A percentile compares a stretch with the other conserved stretches of the same genome.
These are phyloP conservation scores for Medicago truncatula DNA, from an alignment of 306 rosid species.

Conservation along the genomic window DNA sequence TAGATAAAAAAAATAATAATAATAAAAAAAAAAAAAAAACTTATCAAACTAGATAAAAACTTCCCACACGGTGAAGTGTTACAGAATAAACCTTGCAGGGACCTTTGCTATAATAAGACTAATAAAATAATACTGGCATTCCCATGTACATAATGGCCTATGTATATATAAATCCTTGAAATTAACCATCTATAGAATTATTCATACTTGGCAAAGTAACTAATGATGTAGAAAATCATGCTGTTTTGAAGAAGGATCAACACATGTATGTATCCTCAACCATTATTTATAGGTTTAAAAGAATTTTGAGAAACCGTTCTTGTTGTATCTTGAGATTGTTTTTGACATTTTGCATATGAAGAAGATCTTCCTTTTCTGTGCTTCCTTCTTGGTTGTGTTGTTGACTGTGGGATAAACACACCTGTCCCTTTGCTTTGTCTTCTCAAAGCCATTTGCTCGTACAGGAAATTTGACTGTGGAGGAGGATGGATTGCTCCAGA, in stretches of 20 bases:
- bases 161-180: background rate
- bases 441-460: slow-evolving; percentile 48
- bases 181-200: slow-evolving; percentile 35
- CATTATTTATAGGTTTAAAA: slow-evolving; percentile 52
- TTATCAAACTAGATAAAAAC: slow-evolving; percentile 39
- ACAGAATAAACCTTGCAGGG: slow-evolving; percentile 4
- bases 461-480: slow-evolving; percentile 38
- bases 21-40: too few relatives aligned
- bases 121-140: slow-evolving; percentile 27
- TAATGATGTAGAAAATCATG: slow-evolving; percentile 34
- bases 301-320: slow-evolving; percentile 51
- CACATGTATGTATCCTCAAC: background rate
- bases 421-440: slow-evolving; percentile 89
- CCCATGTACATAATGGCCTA: slow-evolving; percentile 48
- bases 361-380: slow-evolving; percentile 58
- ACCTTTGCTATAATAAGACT: slow-evolving; percentile 41
- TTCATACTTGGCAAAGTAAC: slow-evolving; percentile 24
- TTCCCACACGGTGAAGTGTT: slow-evolving; percentile 25
- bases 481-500: slow-evolving; percentile 61
- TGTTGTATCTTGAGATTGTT: slow-evolving; percentile 53
- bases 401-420: slow-evolving; percentile 76
- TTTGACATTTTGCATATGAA: slow-evolving; percentile 59
- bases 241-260: slow-evolving; percentile 4
- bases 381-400: slow-evolving; percentile 65
- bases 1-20: too few relatives aligned